Evolutionary conservation across 768 basidiomycete genomes (phyloP).

Genomic region (Exsudoporus frostii): DNA sequence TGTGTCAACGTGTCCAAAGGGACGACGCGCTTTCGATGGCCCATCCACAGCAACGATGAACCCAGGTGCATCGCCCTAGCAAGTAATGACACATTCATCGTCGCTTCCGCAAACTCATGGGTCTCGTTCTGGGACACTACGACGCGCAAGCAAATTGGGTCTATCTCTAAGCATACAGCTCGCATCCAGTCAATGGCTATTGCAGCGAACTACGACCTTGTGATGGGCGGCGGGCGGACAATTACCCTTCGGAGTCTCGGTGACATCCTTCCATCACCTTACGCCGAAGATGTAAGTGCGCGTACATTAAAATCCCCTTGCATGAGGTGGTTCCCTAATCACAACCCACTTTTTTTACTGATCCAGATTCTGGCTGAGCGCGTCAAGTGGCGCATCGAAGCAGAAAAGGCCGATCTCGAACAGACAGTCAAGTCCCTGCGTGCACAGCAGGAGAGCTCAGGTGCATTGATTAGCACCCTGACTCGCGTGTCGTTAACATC

Average conservation of each 20-base stretch:
- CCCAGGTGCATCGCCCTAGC: neutral
- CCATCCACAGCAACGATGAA: neutral
- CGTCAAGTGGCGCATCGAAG: neutral
- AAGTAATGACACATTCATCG: neutral
- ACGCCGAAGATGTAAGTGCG: neutral
- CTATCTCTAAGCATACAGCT: neutral
- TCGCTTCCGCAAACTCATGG: neutral
- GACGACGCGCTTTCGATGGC: neutral
- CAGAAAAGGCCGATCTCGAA: neutral
- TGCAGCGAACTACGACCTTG: neutral
- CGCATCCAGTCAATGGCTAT: neutral
- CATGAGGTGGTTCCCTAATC: no score
- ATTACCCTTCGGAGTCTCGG: neutral
- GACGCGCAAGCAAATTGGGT: neutral
- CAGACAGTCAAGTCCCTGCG: neutral
- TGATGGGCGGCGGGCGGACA: neutral
- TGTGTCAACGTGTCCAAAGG: no score
- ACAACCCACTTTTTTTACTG: neutral
- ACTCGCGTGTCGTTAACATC: neutral
- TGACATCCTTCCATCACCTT: neutral
- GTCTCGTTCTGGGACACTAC: neutral
- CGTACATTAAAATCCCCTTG: neutral
- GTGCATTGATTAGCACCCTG: neutral
- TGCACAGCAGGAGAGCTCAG: neutral
- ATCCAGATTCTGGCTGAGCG: neutral